These are phyloP conservation scores for Epichloe sp. DNA, from an alignment of 2,329 filamentous ascomycete genomes.

Conservation along the genomic window DNA sequence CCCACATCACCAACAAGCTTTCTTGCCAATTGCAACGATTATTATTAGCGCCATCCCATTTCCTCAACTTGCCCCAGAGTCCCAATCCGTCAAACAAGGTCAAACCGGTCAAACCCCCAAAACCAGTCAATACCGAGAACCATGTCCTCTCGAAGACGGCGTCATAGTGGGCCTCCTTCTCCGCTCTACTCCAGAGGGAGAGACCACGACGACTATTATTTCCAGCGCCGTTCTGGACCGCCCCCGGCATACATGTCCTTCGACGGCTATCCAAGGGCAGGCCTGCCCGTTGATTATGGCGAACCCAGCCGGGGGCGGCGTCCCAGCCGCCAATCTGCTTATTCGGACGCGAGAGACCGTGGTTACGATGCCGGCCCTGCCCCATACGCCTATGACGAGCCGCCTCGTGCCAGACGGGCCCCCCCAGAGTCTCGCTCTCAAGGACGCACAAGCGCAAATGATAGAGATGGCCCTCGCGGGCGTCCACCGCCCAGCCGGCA, in stretches of 20 bases:
- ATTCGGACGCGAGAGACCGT: background rate
- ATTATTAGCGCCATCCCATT: background rate
- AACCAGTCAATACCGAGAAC: background rate
- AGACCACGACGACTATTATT: background rate
- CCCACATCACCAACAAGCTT: background rate
- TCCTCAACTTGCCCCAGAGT: background rate
- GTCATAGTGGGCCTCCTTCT: constrained; percentile 1
- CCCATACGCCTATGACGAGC: background rate
- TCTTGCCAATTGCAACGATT: background rate
- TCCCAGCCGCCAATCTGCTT: background rate
- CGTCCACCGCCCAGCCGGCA: background rate
- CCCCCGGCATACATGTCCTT: background rate
- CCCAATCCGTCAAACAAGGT: background rate
- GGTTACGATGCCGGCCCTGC: background rate
- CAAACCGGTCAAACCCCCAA: too few relatives aligned
- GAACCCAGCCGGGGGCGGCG: background rate
- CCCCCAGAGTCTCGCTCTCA: background rate
- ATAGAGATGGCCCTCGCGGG: background rate
- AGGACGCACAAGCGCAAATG: background rate
- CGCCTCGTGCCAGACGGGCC: background rate
- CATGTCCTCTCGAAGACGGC: constrained; percentile 2
- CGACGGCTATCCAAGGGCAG: background rate
- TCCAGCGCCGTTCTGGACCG: background rate
- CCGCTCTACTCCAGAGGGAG: background rate
- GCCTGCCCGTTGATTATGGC: background rate